These are phyloP conservation scores for Boletus tylopilopsis DNA, from an alignment of 768 basidiomycete species.

Conservation along the genomic window DNA sequence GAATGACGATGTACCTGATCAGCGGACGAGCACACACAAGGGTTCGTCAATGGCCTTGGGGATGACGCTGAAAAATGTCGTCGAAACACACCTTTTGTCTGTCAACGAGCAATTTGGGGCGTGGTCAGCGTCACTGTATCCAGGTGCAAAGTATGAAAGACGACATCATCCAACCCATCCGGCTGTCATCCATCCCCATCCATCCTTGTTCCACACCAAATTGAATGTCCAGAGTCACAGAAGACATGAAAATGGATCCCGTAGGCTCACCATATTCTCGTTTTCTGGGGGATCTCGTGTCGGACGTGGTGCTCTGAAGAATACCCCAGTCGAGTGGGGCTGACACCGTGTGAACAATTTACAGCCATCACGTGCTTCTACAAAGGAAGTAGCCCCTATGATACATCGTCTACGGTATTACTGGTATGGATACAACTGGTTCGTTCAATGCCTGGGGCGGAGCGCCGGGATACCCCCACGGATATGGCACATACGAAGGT, in stretches of 20 bases:
- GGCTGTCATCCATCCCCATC: slow-evolving; percentile 17
- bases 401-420: too few relatives aligned
- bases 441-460: too few relatives aligned
- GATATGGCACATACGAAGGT: slow-evolving; percentile 16
- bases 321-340: slow-evolving; percentile 9
- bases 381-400: background rate
- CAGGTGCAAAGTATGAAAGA: background rate
- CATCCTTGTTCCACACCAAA: slow-evolving; percentile 15
- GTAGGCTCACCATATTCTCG: slow-evolving; percentile 51
- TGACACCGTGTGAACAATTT: slow-evolving; percentile 20
- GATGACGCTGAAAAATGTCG: background rate
- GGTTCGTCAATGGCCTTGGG: slow-evolving; percentile 14
- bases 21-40: background rate
- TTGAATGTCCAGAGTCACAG: background rate
- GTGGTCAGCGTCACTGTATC: slow-evolving; percentile 19
- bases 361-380: background rate
- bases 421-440: background rate
- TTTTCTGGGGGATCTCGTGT: slow-evolving; percentile 31
- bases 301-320: too few relatives aligned
- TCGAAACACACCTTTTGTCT: slow-evolving; percentile 78
- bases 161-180: slow-evolving; percentile 35
- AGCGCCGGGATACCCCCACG: slow-evolving; percentile 17
- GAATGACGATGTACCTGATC: slow-evolving; percentile 91
- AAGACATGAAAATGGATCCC: slow-evolving; percentile 9
- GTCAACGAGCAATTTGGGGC: slow-evolving; percentile 19